These are phyloP conservation scores for Anastatica hierochuntica DNA, from an alignment of 345 rosid genomes.

Conservation along the genomic window DNA sequence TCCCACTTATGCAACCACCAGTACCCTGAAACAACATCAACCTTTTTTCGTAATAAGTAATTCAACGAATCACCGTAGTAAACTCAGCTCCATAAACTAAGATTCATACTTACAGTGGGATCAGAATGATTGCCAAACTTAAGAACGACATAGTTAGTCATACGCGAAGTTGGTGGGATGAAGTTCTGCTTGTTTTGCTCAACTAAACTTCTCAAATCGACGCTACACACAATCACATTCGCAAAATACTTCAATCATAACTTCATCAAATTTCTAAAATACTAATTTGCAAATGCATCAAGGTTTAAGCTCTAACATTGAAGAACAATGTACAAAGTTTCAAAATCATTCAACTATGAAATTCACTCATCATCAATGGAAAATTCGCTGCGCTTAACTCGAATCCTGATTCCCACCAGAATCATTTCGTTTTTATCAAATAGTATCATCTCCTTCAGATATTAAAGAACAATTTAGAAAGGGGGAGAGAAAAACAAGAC, in stretches of 20 bases:
- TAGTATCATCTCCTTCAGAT: neutral
- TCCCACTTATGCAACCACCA: constrained; percentile 57
- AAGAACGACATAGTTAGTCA: constrained; percentile 80
- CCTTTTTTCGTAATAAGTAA: neutral
- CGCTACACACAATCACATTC: constrained; percentile 51
- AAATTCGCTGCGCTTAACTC: no score
- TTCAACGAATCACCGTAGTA: neutral
- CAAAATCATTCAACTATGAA: no score
- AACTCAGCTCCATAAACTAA: neutral
- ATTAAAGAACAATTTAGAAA: neutral
- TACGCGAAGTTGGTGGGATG: constrained; percentile 78
- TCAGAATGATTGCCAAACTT: constrained; percentile 58
- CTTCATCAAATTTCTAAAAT: no score
- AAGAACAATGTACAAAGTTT: no score
- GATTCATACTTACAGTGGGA: constrained; percentile 38
- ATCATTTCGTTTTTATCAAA: neutral
- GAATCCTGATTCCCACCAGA: no score
- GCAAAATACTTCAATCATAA: no score
- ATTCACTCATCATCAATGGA: neutral
- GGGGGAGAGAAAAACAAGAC: constrained; percentile 20
- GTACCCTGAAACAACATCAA: constrained; percentile 42
- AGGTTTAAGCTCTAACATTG: no score
- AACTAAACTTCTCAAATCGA: constrained; percentile 79
- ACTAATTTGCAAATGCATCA: no score
- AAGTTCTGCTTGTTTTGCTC: constrained; percentile 74